A percentile compares a stretch with the other conserved stretches of the same genome.
Conservation (phyloP, 2,329 filamentous ascomycete genomes). For the Apiospora phragmitis region DNA sequence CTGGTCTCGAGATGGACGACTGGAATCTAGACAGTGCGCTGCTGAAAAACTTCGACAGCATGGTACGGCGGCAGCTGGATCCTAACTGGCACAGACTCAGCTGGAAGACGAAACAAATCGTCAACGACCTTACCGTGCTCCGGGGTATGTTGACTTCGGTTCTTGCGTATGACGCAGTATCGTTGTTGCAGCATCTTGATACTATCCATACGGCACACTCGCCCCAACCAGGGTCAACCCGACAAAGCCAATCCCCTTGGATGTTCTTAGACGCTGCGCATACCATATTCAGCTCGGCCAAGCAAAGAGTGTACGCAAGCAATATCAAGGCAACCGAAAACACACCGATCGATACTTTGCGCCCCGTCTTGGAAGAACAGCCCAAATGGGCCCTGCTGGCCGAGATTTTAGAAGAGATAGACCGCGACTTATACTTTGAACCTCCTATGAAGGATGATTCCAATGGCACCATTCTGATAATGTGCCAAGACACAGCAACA, state of each 20-base stretch:
- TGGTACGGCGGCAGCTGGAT: conserved; percentile 85
- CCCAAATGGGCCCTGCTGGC: conserved; percentile 90
- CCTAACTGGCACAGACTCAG: conserved; percentile 97
- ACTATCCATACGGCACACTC: conserved; percentile 90
- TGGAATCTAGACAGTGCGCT: conserved; percentile 95
- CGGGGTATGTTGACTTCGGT: conserved; percentile 80
- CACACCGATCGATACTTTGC: conserved; percentile 60
- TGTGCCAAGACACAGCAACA: conserved; percentile 87
- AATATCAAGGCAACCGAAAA: conserved; percentile 54
- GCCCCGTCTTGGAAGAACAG: conserved; percentile 86
- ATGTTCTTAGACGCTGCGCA: conserved; percentile 93
- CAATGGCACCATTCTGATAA: conserved; percentile 89
- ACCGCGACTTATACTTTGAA: conserved; percentile 85
- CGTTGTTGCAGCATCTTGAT: conserved; percentile 90
- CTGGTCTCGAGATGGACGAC: conserved; percentile 90
- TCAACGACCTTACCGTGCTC: conserved; percentile 82
- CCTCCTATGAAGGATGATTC: conserved; percentile 76
- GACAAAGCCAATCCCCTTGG: conserved; percentile 92
- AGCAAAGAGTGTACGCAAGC: conserved; percentile 80
- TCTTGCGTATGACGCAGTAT: conserved; percentile 84
- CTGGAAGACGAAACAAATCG: conserved; percentile 93
- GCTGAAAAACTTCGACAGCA: conserved; percentile 87
- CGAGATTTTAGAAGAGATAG: conserved; percentile 92
- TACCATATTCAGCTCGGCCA: conserved; percentile 89
- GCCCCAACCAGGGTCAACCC: conserved; percentile 82